Evolutionary conservation across 108 stramenopile species (phyloP).

Genomic region (Nitzschia inconspicua): DNA sequence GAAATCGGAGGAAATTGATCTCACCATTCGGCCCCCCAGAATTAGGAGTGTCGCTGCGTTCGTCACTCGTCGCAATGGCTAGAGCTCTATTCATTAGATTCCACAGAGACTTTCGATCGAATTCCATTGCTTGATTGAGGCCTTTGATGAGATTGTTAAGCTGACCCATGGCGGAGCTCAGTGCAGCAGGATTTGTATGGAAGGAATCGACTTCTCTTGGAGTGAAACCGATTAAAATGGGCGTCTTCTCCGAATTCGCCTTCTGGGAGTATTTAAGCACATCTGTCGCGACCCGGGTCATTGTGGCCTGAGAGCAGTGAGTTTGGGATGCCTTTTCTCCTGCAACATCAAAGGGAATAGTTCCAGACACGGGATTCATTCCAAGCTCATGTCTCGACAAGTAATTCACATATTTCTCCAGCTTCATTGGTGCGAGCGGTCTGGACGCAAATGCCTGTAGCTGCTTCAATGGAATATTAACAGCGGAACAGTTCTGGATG

Average conservation of each 20-base stretch:
- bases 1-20: conserved; percentile 78
- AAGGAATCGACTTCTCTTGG: conserved; percentile 72
- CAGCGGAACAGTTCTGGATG: conserved; percentile 84
- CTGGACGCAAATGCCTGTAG: conserved; percentile 84
- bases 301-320: conserved; percentile 88
- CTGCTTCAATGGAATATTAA: conserved; percentile 86
- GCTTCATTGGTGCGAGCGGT: conserved; percentile 85
- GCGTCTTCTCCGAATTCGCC: conserved; percentile 73
- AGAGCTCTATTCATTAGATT: conserved; percentile 86
- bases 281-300: conserved; percentile 75
- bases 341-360: conserved; percentile 78
- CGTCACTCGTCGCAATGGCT: conserved; percentile 87
- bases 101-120: conserved; percentile 87
- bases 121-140: conserved; percentile 83
- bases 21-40: conserved; percentile 57
- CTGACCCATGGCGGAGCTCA: conserved; percentile 64
- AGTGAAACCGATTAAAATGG: conserved; percentile 80
- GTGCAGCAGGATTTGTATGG: conserved; percentile 60
- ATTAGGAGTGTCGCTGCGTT: conserved; percentile 76
- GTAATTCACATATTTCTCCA: conserved; percentile 70
- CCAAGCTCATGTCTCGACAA: conserved; percentile 63
- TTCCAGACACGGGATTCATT: conserved; percentile 55
- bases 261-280: conserved; percentile 74
- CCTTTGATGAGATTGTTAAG: conserved; percentile 75
- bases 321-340: conserved; percentile 68